Conservation (phyloP, 73 alveolate species). For the Tetrahymena borealis region DNA sequence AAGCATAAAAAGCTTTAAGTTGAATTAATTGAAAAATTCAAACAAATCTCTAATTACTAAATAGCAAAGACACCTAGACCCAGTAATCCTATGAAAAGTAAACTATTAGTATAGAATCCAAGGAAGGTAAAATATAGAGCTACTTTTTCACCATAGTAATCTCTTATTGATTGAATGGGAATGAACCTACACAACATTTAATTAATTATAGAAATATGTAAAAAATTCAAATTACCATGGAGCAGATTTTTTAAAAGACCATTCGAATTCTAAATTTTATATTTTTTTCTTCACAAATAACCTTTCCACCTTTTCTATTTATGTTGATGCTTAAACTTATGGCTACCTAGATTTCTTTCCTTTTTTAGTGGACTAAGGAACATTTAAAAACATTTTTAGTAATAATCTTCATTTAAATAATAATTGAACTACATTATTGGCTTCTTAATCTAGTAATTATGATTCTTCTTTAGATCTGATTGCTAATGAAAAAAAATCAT, state of each 20-base stretch:
- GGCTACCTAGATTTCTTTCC: neutral
- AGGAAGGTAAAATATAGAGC: conserved; percentile 65
- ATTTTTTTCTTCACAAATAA: conserved; percentile 21
- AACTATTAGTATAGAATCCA: conserved; percentile 19
- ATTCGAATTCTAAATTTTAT: conserved; percentile 7
- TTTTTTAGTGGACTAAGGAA: neutral
- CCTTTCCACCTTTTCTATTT: neutral
- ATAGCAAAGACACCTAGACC: conserved; percentile 5
- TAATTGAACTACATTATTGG: no score
- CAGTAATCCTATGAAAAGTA: conserved; percentile 6
- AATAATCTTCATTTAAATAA: no score
- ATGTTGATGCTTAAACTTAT: neutral
- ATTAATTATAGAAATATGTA: neutral
- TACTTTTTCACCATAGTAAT: conserved; percentile 76
- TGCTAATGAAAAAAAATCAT: no score
- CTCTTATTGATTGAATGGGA: conserved; percentile 40
- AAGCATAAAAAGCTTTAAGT: no score
- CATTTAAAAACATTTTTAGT: no score
- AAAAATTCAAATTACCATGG: conserved; percentile 2
- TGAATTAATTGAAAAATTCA: neutral
- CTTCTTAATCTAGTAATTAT: no score
- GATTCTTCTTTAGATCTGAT: no score
- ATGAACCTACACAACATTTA: neutral
- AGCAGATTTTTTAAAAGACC: neutral
- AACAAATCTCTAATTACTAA: neutral